Evolutionary conservation across 495 filamentous ascomycete species (phyloP).

Genomic region (Lophiotrema nucula): DNA sequence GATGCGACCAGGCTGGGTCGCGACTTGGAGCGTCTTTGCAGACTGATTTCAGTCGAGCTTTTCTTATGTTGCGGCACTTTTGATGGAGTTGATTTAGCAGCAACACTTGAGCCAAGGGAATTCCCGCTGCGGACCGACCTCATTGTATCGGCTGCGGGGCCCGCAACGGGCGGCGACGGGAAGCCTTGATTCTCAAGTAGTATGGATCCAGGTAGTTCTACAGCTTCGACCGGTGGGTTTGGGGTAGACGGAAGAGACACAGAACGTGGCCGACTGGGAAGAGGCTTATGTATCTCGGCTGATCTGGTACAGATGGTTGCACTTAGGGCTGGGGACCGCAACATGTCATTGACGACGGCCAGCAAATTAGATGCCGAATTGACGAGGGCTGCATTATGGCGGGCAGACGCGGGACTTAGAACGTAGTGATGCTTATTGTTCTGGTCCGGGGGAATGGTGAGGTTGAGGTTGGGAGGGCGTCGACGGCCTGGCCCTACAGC

Average conservation of each 20-base stretch:
- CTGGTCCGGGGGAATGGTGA: constrained; percentile 28
- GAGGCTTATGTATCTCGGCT: constrained; percentile 31
- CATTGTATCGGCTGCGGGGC: constrained; percentile 24
- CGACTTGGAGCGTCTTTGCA: constrained; percentile 30
- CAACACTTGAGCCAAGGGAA: constrained; percentile 22
- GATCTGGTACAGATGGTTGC: constrained; percentile 29
- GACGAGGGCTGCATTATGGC: constrained; percentile 39
- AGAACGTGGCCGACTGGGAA: constrained; percentile 39
- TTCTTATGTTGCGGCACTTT: constrained; percentile 30
- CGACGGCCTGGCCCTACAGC: constrained; percentile 17
- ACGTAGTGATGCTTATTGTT: constrained; percentile 13
- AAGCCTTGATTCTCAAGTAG: constrained; percentile 37
- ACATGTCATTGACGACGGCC: constrained; percentile 41
- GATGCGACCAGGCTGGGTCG: constrained; percentile 21
- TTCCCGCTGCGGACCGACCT: constrained; percentile 32
- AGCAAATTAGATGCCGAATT: constrained; percentile 41
- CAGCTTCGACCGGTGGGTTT: constrained; percentile 27
- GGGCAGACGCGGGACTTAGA: constrained; percentile 30
- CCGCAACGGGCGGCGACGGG: constrained; percentile 24
- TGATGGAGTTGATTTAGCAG: constrained; percentile 19
- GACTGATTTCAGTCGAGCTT: constrained; percentile 25
- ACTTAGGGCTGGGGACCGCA: constrained; percentile 39
- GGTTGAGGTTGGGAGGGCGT: constrained; percentile 32
- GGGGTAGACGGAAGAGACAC: constrained; percentile 39
- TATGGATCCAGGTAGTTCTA: constrained; percentile 42